Percentiles rank a stretch among this genome's conserved stretches.
Conservation (phyloP, 2,329 filamentous ascomycete genomes). For the Dactylonectria macrodidyma region DNA sequence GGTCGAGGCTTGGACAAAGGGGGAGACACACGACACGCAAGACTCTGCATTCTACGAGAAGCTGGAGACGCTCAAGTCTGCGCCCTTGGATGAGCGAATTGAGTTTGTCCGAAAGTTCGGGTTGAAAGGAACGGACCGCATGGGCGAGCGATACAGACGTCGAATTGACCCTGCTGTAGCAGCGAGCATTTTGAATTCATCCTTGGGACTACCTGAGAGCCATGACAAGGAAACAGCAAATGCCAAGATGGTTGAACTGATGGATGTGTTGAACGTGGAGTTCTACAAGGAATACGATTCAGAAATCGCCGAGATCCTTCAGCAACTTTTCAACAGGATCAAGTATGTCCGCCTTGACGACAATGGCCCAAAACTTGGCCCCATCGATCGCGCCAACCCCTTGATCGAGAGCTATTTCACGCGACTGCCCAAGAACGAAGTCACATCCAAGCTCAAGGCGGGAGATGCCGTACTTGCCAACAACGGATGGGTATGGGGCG, state of each 20-base stretch:
- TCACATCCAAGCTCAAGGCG: conserved; percentile 81
- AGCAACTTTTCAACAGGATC: conserved; percentile 93
- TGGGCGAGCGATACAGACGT: conserved; percentile 86
- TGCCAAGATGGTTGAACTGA: conserved; percentile 72
- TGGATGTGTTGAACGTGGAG: conserved; percentile 88
- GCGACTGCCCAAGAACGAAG: conserved; percentile 83
- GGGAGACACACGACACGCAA: conserved; percentile 69
- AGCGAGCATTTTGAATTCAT: conserved; percentile 66
- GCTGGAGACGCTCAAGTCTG: conserved; percentile 64
- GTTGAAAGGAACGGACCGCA: conserved; percentile 77
- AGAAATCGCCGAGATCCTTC: conserved; percentile 85
- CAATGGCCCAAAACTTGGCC: conserved; percentile 88
- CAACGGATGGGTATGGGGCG: conserved; percentile 99
- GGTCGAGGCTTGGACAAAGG: conserved; percentile 79
- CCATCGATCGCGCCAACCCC: conserved; percentile 82
- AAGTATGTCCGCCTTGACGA: conserved; percentile 96
- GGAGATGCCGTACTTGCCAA: conserved; percentile 89
- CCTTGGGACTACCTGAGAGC: conserved; percentile 74
- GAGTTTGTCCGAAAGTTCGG: conserved; percentile 78
- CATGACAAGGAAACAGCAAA: conserved; percentile 66
- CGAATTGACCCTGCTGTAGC: conserved; percentile 77
- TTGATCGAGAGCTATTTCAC: conserved; percentile 97
- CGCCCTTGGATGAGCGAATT: conserved; percentile 65
- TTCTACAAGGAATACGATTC: conserved; percentile 94
- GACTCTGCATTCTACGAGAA: conserved; percentile 54